A percentile compares a stretch with the other conserved stretches of the same genome.
These are phyloP conservation scores for Alternaria rosae DNA, from an alignment of 2,329 filamentous ascomycete genomes.

Conservation along the genomic window DNA sequence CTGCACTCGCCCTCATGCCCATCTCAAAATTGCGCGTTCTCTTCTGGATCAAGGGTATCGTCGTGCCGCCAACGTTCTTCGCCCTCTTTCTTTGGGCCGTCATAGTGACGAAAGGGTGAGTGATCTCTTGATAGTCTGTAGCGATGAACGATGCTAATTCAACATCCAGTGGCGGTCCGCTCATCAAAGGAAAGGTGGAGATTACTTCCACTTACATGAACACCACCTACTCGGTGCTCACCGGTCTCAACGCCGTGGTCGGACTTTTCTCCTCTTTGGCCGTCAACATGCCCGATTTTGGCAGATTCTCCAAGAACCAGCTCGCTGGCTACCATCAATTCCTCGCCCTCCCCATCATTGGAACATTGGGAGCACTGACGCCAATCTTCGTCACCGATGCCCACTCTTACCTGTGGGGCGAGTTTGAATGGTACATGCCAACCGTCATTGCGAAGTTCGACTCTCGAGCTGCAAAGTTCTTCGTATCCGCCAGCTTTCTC, in stretches of 20 bases:
- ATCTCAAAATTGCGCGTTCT: constrained; percentile 55
- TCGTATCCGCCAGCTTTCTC: constrained; percentile 51
- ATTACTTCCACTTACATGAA: constrained; percentile 53
- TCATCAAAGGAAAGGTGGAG: constrained; percentile 49
- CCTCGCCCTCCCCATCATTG: constrained; percentile 58
- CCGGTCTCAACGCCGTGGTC: constrained; percentile 57
- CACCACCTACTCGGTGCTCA: constrained; percentile 54
- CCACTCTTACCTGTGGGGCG: constrained; percentile 55
- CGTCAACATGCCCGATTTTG: constrained; percentile 60
- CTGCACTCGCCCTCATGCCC: constrained; percentile 53
- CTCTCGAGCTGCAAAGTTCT: constrained; percentile 54
- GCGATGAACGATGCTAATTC: neutral
- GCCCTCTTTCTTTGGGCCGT: constrained; percentile 56
- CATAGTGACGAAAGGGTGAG: constrained; percentile 51
- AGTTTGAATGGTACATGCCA: constrained; percentile 59
- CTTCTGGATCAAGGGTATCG: constrained; percentile 54
- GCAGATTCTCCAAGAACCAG: constrained; percentile 54
- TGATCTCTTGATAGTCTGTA: neutral
- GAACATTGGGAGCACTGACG: constrained; percentile 56
- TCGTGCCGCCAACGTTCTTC: constrained; percentile 55
- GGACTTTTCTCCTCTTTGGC: constrained; percentile 59
- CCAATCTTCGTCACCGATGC: constrained; percentile 60
- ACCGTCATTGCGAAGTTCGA: constrained; percentile 57
- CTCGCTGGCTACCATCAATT: constrained; percentile 54
- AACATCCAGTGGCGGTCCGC: constrained; percentile 44